Conservation (phyloP, 1,139 yeast species). For the Hyphopichia khmerensis region DNA sequence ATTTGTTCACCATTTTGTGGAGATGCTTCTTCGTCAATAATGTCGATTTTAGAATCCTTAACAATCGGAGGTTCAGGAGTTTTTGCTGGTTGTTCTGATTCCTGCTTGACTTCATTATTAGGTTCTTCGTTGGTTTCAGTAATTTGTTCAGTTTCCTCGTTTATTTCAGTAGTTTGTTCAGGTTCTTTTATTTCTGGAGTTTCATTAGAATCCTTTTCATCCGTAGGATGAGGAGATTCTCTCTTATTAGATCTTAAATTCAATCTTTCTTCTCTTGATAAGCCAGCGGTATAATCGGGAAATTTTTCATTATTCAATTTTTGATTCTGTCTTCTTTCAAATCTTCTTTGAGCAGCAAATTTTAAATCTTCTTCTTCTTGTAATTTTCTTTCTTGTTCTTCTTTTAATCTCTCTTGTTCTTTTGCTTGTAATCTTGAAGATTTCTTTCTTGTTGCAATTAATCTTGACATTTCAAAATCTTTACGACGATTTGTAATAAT, state of each 20-base stretch:
- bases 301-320: constrained; percentile 10
- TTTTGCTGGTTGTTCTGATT: too few relatives aligned
- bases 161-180: too few relatives aligned
- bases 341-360: constrained; percentile 36
- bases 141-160: too few relatives aligned
- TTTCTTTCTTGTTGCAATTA: constrained; percentile 50
- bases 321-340: constrained; percentile 34
- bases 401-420: constrained; percentile 44
- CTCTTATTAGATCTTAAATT: constrained; percentile 23
- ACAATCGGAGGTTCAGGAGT: too few relatives aligned
- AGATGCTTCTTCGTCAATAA: too few relatives aligned
- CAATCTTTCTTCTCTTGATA: constrained; percentile 44
- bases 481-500: constrained; percentile 41
- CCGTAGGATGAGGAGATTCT: not conserved
- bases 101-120: too few relatives aligned
- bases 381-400: constrained; percentile 27
- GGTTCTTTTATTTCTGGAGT: too few relatives aligned
- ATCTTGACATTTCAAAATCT: constrained; percentile 47
- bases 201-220: too few relatives aligned
- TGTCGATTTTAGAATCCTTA: too few relatives aligned
- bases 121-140: too few relatives aligned
- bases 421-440: constrained; percentile 52
- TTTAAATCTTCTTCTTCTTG: constrained; percentile 31
- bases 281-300: constrained; percentile 22
- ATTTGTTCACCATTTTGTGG: too few relatives aligned